phyloP scores from a whole-genome alignment of 148 eudicot genomes.

The Simmondsia chinensis region DNA sequence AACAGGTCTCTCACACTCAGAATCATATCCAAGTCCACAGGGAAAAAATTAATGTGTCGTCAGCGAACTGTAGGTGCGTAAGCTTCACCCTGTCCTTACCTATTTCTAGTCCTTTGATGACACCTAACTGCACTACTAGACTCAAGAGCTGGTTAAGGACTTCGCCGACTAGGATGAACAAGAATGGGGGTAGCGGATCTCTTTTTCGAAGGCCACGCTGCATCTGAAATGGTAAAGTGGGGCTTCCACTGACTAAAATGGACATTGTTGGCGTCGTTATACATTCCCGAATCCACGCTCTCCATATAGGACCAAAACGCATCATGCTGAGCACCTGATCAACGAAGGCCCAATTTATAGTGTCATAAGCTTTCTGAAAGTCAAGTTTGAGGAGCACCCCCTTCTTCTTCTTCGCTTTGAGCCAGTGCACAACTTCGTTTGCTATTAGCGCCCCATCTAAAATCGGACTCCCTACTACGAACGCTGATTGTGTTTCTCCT shows the following conservation, averaged over 20 bases:
- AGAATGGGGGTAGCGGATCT: not conserved
- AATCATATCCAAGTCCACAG: not conserved
- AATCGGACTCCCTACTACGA: not conserved
- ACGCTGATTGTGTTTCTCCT: not conserved
- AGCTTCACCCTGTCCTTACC: not conserved
- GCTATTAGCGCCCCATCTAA: not conserved
- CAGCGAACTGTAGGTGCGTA: not conserved
- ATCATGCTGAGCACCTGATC: not conserved
- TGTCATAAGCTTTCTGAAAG: constrained; percentile 3
- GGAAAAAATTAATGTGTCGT: not conserved
- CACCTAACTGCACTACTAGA: not conserved
- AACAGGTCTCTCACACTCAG: not conserved
- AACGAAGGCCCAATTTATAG: not conserved
- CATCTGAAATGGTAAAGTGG: not conserved
- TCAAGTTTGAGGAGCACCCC: not conserved
- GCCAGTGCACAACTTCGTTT: not conserved
- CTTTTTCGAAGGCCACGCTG: not conserved
- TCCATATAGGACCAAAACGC: not conserved
- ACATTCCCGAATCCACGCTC: not conserved
- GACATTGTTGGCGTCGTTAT: not conserved
- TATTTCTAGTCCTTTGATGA: not conserved
- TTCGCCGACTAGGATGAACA: not conserved
- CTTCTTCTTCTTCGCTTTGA: not conserved
- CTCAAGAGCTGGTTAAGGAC: not conserved
- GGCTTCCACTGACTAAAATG: not conserved